Evolutionary conservation across 2,329 filamentous ascomycete species (phyloP).

Genomic region (Verticillium klebahnii): DNA sequence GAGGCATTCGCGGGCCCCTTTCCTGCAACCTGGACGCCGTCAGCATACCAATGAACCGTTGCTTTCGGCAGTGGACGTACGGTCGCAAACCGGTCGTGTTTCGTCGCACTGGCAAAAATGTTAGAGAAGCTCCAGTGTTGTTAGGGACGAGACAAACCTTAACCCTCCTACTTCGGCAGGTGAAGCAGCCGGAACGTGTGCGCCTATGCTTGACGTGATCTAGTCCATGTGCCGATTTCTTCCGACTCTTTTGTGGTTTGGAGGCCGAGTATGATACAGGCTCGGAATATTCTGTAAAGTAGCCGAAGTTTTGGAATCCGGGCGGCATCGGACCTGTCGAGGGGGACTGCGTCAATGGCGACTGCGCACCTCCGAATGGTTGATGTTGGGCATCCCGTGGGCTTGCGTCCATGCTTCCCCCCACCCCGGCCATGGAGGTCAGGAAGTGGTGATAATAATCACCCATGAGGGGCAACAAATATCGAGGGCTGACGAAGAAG

Average conservation of each 20-base stretch:
- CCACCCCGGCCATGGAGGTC: slow-evolving; percentile 44
- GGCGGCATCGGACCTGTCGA: slow-evolving; percentile 28
- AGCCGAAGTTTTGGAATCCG: slow-evolving; percentile 42
- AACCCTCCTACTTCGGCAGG: slow-evolving; percentile 82
- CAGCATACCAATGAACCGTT: slow-evolving; percentile 13
- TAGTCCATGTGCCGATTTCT: slow-evolving; percentile 44
- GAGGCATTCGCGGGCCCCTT: slow-evolving; percentile 83
- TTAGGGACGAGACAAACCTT: slow-evolving; percentile 48
- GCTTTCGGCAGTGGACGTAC: slow-evolving; percentile 35
- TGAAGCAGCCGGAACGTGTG: slow-evolving; percentile 90
- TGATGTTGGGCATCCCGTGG: slow-evolving; percentile 35
- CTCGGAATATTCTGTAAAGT: slow-evolving; percentile 46
- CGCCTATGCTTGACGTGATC: slow-evolving; percentile 89
- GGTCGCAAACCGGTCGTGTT: slow-evolving; percentile 77
- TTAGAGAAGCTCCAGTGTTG: slow-evolving; percentile 8
- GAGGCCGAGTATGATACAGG: slow-evolving; percentile 42
- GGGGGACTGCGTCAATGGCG: slow-evolving; percentile 16
- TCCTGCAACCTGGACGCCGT: slow-evolving; percentile 67
- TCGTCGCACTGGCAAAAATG: slow-evolving; percentile 74
- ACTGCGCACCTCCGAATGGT: slow-evolving; percentile 25
- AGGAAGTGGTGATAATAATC: slow-evolving; percentile 54
- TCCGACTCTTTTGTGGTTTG: slow-evolving; percentile 44
- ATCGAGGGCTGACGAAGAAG: too few relatives aligned
- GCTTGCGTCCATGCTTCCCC: slow-evolving; percentile 29
- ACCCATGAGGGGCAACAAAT: slow-evolving; percentile 35